phyloP scores from a whole-genome alignment of 2,329 filamentous ascomycete species.

The Claviceps monticola region DNA sequence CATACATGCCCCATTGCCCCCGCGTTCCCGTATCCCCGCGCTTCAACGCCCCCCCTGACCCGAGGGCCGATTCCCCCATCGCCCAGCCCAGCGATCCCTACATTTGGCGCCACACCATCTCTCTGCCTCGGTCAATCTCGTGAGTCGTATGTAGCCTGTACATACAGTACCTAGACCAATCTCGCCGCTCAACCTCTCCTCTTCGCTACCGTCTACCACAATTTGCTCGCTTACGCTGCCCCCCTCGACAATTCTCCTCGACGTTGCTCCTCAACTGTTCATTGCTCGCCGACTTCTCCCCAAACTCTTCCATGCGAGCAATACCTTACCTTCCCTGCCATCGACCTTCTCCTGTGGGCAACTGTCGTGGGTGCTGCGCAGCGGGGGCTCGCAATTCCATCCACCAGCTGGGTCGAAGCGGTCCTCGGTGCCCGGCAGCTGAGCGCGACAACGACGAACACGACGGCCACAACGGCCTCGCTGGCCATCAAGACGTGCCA shows the following conservation, averaged over 20 bases:
- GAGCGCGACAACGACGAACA: neutral
- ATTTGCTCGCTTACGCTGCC: neutral
- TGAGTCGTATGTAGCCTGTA: too few relatives aligned
- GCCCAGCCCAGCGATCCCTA: neutral
- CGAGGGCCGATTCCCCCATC: neutral
- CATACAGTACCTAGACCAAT: too few relatives aligned
- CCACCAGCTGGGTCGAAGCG: conserved; percentile 6
- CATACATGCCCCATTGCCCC: too few relatives aligned
- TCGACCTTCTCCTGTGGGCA: conserved; percentile 17
- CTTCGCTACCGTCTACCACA: neutral
- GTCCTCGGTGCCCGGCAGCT: neutral
- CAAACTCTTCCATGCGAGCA: conserved; percentile 1
- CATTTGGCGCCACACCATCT: neutral
- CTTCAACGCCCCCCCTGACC: neutral
- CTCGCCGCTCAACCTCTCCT: neutral
- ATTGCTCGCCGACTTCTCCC: neutral
- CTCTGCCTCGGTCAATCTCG: neutral
- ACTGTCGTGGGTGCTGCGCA: conserved; percentile 21
- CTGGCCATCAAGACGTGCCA: neutral
- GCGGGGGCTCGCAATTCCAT: conserved; percentile 18
- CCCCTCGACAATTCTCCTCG: neutral
- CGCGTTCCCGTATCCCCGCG: too few relatives aligned
- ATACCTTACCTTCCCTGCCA: conserved; percentile 10
- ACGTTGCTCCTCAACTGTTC: too few relatives aligned
- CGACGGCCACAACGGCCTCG: neutral